Evolutionary conservation across 495 filamentous ascomycete species (phyloP).

Genomic region (Rhizodiscina lignyota): DNA sequence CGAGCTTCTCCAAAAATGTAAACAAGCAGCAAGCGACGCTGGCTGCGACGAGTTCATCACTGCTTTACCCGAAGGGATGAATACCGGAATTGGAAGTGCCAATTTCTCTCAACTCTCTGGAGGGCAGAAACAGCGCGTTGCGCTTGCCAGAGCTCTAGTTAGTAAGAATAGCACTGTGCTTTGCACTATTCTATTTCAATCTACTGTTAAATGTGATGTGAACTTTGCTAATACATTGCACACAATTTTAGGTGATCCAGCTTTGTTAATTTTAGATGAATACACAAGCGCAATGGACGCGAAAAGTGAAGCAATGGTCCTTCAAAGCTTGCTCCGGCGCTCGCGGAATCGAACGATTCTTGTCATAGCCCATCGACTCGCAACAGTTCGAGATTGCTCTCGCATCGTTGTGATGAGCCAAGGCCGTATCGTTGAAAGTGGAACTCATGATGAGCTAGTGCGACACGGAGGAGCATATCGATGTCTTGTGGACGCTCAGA

Average conservation of each 20-base stretch:
- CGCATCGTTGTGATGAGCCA: slow-evolving; percentile 34
- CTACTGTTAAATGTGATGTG: too few species aligned
- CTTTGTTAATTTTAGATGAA: slow-evolving; percentile 27
- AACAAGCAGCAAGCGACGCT: slow-evolving; percentile 4
- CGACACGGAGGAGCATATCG: slow-evolving; percentile 28
- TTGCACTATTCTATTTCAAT: too few species aligned
- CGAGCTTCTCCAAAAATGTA: slow-evolving; percentile 4
- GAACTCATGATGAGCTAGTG: slow-evolving; percentile 29
- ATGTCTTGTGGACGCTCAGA: slow-evolving; percentile 18
- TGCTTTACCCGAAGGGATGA: slow-evolving; percentile 5
- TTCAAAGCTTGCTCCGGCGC: slow-evolving; percentile 22
- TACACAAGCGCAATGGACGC: slow-evolving; percentile 35
- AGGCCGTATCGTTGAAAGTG: slow-evolving; percentile 31
- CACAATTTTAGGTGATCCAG: slow-evolving; percentile 6
- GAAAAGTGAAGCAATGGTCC: slow-evolving; percentile 28
- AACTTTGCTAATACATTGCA: too few species aligned
- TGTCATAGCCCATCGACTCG: slow-evolving; percentile 38
- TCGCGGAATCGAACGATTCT: slow-evolving; percentile 21
- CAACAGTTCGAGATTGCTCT: slow-evolving; percentile 36
- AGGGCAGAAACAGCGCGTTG: slow-evolving; percentile 13
- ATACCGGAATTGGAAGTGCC: slow-evolving; percentile 5
- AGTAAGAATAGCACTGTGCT: too few species aligned
- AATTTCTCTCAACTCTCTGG: slow-evolving; percentile 6
- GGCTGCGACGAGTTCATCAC: slow-evolving; percentile 9
- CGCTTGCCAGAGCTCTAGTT: slow-evolving; percentile 10